Percentiles rank a stretch among this genome's conserved stretches.
phyloP scores from a whole-genome alignment of 129 eudicot genomes.

The Saussurea involucrata region DNA sequence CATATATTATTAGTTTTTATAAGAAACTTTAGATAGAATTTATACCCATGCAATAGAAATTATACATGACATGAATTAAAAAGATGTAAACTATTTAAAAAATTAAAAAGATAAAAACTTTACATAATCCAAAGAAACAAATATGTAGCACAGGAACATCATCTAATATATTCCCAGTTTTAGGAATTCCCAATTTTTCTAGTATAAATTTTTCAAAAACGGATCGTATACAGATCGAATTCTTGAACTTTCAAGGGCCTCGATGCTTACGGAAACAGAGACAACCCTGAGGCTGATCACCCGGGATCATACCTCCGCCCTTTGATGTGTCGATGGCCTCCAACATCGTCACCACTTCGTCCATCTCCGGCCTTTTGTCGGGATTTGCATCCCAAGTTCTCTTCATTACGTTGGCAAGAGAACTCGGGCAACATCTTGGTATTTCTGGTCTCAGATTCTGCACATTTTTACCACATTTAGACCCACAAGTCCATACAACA shows the following conservation, averaged over 20 bases:
- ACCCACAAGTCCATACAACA: neutral
- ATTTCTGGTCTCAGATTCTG: constrained; percentile 90
- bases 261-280: constrained; percentile 73
- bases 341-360: constrained; percentile 71
- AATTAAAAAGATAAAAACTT: constrained; percentile 12
- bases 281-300: constrained; percentile 74
- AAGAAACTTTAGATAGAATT: neutral
- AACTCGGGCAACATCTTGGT: constrained; percentile 90
- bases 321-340: constrained; percentile 86
- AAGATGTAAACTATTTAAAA: neutral
- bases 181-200: constrained; percentile 17
- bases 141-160: constrained; percentile 21
- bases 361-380: constrained; percentile 86
- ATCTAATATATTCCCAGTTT: constrained; percentile 26
- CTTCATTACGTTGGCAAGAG: constrained; percentile 80
- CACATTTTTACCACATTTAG: neutral
- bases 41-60: neutral
- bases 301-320: constrained; percentile 94
- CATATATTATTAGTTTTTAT: neutral
- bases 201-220: constrained; percentile 16
- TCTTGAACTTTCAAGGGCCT: constrained; percentile 53
- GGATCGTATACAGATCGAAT: neutral
- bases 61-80: neutral
- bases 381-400: constrained; percentile 94
- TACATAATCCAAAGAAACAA: constrained; percentile 29